Evolutionary conservation across 2,329 filamentous ascomycete genomes (phyloP).

Genomic region (Pseudocercospora pini-densiflorae): DNA sequence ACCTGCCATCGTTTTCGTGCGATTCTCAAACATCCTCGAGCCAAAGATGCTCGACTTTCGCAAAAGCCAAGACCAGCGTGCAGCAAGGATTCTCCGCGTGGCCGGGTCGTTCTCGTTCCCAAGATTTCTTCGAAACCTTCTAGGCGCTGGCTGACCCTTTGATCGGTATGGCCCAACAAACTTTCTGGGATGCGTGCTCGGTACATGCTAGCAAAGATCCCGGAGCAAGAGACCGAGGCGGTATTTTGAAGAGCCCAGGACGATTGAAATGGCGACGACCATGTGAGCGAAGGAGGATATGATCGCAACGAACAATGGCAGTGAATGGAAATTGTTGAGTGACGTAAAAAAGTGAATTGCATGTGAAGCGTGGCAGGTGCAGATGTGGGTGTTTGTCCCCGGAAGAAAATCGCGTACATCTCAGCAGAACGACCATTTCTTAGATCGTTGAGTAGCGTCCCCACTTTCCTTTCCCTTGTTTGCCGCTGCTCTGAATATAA

Average conservation of each 20-base stretch:
- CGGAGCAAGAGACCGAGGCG: not conserved
- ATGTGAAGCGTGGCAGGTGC: not conserved
- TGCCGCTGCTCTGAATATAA: constrained; percentile 8
- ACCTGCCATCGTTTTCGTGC: not conserved
- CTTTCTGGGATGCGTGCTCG: not conserved
- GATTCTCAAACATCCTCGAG: not conserved
- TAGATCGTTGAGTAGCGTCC: not conserved
- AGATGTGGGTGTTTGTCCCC: not conserved
- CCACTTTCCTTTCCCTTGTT: constrained; percentile 7
- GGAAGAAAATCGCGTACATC: not conserved
- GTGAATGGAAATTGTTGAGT: not conserved
- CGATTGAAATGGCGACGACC: not conserved
- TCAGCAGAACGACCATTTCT: not conserved
- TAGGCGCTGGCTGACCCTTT: not conserved
- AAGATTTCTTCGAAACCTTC: not conserved
- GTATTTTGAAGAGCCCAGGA: not conserved
- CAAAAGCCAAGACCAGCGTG: not conserved
- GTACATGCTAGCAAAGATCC: not conserved
- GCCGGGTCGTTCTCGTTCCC: constrained; percentile 4
- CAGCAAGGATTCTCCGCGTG: not conserved
- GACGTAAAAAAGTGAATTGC: not conserved
- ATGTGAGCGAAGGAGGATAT: not conserved
- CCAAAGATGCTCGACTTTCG: not conserved
- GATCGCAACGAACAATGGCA: not conserved
- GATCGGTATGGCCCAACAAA: not conserved